These are phyloP conservation scores for Lepidium africanum DNA, from an alignment of 345 rosid species.

Conservation along the genomic window DNA sequence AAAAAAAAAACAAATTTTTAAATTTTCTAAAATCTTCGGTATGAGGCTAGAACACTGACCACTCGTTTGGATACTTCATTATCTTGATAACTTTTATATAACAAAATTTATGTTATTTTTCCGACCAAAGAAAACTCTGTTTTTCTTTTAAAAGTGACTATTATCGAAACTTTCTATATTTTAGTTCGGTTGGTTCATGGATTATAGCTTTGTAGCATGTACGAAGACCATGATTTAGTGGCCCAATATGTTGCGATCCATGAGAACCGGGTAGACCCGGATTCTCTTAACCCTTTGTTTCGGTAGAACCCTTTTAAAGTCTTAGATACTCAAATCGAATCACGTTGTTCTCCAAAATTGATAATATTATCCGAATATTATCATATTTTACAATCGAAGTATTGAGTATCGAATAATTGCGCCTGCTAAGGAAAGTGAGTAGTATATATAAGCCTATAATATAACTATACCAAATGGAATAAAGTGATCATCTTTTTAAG, in stretches of 20 bases:
- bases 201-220: too few relatives aligned
- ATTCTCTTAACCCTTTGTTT: not conserved
- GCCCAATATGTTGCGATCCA: not conserved
- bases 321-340: not conserved
- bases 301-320: not conserved
- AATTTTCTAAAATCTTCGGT: too few relatives aligned
- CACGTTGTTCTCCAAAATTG: not conserved
- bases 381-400: not conserved
- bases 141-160: too few relatives aligned
- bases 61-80: too few relatives aligned
- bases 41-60: too few relatives aligned
- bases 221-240: not conserved
- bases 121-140: too few relatives aligned
- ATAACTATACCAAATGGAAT: not conserved
- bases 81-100: too few relatives aligned
- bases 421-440: constrained; percentile 21
- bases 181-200: too few relatives aligned
- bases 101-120: too few relatives aligned
- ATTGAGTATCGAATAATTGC: constrained; percentile 21
- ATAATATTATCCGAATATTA: not conserved
- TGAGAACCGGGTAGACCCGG: not conserved
- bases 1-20: too few relatives aligned
- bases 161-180: too few relatives aligned
- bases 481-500: constrained; percentile 19
- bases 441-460: not conserved